Percentiles rank a stretch among this genome's conserved stretches.
Conservation (phyloP, 2,329 filamentous ascomycete genomes). For the Aspergillus sp. region DNA sequence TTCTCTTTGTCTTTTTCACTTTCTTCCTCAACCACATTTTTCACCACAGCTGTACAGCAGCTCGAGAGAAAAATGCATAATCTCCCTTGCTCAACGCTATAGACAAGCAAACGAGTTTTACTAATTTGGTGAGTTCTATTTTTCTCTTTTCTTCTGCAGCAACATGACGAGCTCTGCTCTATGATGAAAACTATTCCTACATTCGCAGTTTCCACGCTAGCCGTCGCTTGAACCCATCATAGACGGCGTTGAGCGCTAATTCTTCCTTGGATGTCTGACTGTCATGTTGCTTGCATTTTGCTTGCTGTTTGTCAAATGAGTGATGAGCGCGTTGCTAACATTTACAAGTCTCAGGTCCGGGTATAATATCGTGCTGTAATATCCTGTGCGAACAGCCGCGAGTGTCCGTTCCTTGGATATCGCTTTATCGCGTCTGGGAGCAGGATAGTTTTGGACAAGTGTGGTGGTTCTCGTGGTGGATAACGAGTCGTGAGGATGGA, state of each 20-base stretch:
- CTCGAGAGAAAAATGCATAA: neutral
- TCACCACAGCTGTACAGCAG: conserved; percentile 1
- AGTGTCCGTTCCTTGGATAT: no score
- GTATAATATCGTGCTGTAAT: no score
- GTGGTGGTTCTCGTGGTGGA: no score
- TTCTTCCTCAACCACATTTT: conserved; percentile 4
- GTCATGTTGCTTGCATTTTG: conserved; percentile 4
- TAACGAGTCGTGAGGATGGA: no score
- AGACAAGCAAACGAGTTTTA: neutral
- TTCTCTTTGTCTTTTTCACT: conserved; percentile 17
- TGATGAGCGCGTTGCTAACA: no score
- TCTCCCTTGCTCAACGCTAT: neutral
- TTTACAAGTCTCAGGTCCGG: no score
- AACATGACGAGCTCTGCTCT: conserved; percentile 16
- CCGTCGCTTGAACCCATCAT: conserved; percentile 30
- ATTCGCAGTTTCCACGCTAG: conserved; percentile 39
- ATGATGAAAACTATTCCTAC: conserved; percentile 39
- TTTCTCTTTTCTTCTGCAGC: conserved; percentile 6
- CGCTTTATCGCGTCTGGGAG: no score
- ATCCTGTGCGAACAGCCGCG: no score
- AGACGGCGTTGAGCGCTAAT: conserved; percentile 30
- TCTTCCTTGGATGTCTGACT: conserved; percentile 36
- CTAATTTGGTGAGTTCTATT: conserved; percentile 17
- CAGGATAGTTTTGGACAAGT: no score
- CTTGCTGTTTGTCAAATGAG: no score